Evolutionary conservation across 345 rosid species (phyloP).

Genomic region (Dipteronia sinensis): DNA sequence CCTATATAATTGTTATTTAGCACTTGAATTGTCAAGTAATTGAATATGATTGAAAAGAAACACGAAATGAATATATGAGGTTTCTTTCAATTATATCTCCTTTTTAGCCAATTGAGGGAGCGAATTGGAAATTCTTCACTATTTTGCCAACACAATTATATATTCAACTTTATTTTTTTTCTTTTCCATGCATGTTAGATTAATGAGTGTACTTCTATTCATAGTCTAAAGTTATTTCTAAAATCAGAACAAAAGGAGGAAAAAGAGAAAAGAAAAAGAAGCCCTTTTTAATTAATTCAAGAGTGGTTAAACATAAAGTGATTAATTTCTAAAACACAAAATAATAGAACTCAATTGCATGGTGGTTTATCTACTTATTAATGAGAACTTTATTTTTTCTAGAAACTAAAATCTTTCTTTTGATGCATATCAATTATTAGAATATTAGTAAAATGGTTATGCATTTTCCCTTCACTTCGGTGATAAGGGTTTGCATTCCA

Average conservation of each 20-base stretch:
- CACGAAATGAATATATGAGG: neutral
- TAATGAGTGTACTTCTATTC: neutral
- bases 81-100: neutral
- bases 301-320: conserved; percentile 10
- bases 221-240: neutral
- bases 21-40: neutral
- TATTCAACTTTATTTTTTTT: neutral
- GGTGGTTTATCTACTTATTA: conserved; percentile 9
- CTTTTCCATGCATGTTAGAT: neutral
- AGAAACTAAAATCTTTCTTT: neutral
- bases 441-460: too few species aligned
- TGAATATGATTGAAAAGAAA: neutral
- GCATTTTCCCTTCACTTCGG: too few species aligned
- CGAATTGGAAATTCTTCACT: neutral
- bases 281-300: neutral
- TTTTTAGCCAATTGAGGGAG: neutral
- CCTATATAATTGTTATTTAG: neutral
- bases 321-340: neutral
- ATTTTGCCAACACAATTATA: neutral
- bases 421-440: too few species aligned
- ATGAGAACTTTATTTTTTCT: neutral
- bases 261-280: neutral
- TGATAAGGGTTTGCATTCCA: too few species aligned
- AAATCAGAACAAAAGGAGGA: neutral
- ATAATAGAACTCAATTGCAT: neutral